Percentiles rank a stretch among this genome's conserved stretches.
Evolutionary conservation across 306 rosid genomes (phyloP).

Genomic region (Fagus crenata): DNA sequence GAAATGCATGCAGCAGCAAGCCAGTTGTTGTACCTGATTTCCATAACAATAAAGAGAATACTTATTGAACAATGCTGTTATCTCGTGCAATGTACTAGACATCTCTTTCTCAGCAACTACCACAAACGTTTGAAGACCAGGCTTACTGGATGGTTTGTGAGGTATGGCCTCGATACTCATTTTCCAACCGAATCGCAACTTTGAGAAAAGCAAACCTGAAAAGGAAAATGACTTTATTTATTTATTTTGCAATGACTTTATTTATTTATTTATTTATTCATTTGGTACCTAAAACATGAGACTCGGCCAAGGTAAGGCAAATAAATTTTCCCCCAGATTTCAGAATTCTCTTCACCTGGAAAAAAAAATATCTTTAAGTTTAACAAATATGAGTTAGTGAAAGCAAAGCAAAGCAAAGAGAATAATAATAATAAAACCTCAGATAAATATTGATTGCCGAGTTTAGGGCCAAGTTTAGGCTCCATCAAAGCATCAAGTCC

Average conservation of each 20-base stretch:
- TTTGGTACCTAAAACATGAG: conserved; percentile 72
- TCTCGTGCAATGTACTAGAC: conserved; percentile 56
- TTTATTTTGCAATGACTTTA: too few species aligned
- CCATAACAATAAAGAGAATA: conserved; percentile 55
- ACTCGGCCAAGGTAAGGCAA: conserved; percentile 88
- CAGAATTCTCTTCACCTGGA: conserved; percentile 77
- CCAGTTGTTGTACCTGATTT: conserved; percentile 62
- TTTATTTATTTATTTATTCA: too few species aligned
- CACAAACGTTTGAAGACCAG: conserved; percentile 77
- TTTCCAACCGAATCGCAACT: conserved; percentile 90
- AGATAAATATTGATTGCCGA: conserved; percentile 72
- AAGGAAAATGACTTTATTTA: not conserved
- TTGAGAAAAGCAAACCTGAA: conserved; percentile 76
- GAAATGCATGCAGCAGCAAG: not conserved
- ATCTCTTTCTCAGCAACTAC: conserved; percentile 76
- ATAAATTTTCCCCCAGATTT: conserved; percentile 79
- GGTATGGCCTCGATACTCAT: conserved; percentile 73
- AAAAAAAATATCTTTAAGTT: conserved; percentile 6
- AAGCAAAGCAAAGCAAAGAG: not conserved
- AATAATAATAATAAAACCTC: conserved; percentile 46
- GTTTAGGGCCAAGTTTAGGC: conserved; percentile 76
- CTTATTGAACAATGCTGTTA: conserved; percentile 48
- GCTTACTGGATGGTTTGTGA: conserved; percentile 54
- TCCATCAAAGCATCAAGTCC: conserved; percentile 98
- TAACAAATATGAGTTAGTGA: not conserved